Evolutionary conservation across 2,329 filamentous ascomycete genomes (phyloP).

Genomic region (Cyphellophora attinorum): DNA sequence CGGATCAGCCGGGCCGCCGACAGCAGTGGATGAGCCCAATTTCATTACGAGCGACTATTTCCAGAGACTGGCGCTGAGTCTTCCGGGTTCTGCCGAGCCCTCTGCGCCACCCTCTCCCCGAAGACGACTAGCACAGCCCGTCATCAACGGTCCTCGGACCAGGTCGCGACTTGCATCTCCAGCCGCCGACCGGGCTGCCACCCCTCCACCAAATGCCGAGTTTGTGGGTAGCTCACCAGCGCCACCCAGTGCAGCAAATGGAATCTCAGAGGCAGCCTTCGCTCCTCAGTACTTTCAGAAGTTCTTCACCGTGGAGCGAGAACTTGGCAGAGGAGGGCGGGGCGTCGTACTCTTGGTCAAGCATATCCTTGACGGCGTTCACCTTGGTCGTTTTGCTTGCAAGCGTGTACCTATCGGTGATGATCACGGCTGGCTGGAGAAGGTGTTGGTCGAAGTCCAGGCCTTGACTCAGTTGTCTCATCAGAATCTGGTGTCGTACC

Average conservation of each 20-base stretch:
- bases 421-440: conserved; percentile 90
- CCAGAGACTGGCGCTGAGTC: conserved; percentile 67
- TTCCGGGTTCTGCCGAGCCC: conserved; percentile 39
- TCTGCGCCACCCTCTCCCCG: conserved; percentile 40
- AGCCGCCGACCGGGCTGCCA: conserved; percentile 16
- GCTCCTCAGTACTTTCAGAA: conserved; percentile 85
- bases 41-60: conserved; percentile 94
- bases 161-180: conserved; percentile 24
- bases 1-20: conserved; percentile 28
- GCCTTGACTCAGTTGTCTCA: conserved; percentile 85
- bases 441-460: conserved; percentile 87
- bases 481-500: conserved; percentile 90
- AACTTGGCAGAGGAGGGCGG: conserved; percentile 83
- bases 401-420: conserved; percentile 94
- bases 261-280: conserved; percentile 79
- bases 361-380: conserved; percentile 82
- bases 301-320: conserved; percentile 83
- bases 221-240: conserved; percentile 37
- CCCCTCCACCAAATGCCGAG: conserved; percentile 40
- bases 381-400: conserved; percentile 85
- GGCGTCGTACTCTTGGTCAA: conserved; percentile 90
- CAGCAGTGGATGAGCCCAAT: conserved; percentile 37
- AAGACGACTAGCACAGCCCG: conserved; percentile 37
- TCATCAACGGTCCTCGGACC: conserved; percentile 9
- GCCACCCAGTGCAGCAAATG: conserved; percentile 37